Conservation (phyloP, 768 basidiomycete species). For the Macrolepiota dolichaula region DNA sequence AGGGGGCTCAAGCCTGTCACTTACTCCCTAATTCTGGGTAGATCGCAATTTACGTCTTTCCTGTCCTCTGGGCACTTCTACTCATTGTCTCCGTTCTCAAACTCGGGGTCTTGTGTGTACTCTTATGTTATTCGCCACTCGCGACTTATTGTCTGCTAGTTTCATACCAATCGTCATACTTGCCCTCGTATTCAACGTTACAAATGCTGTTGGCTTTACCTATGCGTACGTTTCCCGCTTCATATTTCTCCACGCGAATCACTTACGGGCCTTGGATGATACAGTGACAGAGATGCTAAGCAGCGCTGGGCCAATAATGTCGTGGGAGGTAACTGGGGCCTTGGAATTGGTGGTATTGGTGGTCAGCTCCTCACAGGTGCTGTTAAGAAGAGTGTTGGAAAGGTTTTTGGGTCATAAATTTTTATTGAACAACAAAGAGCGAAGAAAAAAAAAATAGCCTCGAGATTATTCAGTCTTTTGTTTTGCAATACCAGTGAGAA, state of each 20-base stretch:
- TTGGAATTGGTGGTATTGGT: conserved; percentile 78
- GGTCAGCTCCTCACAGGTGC: conserved; percentile 81
- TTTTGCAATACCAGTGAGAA: neutral
- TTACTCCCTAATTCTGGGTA: conserved; percentile 21
- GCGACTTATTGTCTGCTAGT: conserved; percentile 34
- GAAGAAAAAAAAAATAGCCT: neutral
- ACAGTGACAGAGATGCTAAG: conserved; percentile 89
- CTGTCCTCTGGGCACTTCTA: conserved; percentile 82
- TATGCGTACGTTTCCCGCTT: conserved; percentile 64
- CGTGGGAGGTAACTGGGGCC: conserved; percentile 64
- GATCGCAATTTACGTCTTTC: conserved; percentile 90
- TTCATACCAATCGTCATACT: conserved; percentile 94
- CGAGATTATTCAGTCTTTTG: neutral
- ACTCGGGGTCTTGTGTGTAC: conserved; percentile 78
- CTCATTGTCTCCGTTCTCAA: conserved; percentile 88
- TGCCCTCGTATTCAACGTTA: conserved; percentile 93
- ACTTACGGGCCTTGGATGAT: conserved; percentile 13
- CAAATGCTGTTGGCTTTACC: conserved; percentile 95
- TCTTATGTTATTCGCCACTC: neutral
- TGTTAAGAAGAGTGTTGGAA: conserved; percentile 77
- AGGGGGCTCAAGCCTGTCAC: neutral
- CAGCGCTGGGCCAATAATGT: conserved; percentile 82
- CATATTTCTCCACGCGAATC: neutral
- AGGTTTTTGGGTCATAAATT: conserved; percentile 56
- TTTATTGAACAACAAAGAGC: neutral